These are phyloP conservation scores for Phytophthora sansomeana DNA, from an alignment of 352 stramenopile species.

Conservation along the genomic window DNA sequence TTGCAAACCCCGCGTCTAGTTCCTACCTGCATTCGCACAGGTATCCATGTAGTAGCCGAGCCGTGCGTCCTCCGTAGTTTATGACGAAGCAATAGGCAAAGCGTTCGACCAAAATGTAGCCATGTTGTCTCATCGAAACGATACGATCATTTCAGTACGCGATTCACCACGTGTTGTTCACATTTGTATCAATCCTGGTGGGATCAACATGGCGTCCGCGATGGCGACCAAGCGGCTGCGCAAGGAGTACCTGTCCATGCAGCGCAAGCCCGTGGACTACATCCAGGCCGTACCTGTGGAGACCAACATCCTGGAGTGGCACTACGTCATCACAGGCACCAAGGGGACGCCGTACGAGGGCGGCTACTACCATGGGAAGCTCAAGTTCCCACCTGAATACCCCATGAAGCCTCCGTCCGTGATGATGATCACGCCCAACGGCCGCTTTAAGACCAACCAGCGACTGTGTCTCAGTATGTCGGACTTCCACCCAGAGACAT, in stretches of 20 bases:
- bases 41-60: conserved; percentile 12
- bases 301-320: conserved; percentile 96
- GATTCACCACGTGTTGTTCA: conserved; percentile 2
- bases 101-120: conserved; percentile 9
- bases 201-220: conserved; percentile 71
- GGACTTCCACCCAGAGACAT: conserved; percentile 96
- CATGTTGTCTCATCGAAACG: conserved; percentile 14
- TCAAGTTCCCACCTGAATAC: conserved; percentile 95
- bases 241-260: conserved; percentile 93
- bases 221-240: conserved; percentile 92
- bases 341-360: conserved; percentile 83
- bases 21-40: neutral
- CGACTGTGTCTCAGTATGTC: conserved; percentile 96
- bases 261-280: conserved; percentile 92
- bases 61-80: neutral
- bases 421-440: conserved; percentile 95
- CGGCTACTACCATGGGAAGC: conserved; percentile 92
- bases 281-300: conserved; percentile 92
- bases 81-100: conserved; percentile 1
- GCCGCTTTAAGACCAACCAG: conserved; percentile 95
- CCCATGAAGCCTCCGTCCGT: conserved; percentile 96
- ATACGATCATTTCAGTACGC: conserved; percentile 14
- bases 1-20: neutral
- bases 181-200: too few relatives aligned
- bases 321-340: conserved; percentile 94